These are phyloP conservation scores for Wolfiporia cocos DNA, from an alignment of 1,284 basidiomycete genomes.

Conservation along the genomic window DNA sequence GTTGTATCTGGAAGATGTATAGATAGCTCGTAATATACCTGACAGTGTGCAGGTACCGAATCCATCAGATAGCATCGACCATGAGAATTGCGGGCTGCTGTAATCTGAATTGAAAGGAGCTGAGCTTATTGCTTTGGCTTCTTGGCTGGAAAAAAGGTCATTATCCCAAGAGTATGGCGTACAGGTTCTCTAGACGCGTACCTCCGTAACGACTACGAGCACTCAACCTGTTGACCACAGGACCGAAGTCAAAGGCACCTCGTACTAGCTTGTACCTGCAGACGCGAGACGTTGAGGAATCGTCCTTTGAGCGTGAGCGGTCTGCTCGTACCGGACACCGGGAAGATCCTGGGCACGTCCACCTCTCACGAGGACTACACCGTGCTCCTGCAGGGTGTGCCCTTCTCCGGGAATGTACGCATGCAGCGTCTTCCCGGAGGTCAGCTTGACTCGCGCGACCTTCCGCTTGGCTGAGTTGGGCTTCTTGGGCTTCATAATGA, in stretches of 20 bases:
- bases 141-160: constrained; percentile 50
- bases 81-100: too few relatives aligned
- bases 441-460: constrained; percentile 90
- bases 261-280: constrained; percentile 91
- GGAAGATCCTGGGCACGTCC: constrained; percentile 97
- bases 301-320: not conserved
- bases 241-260: constrained; percentile 89
- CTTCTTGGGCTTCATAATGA: constrained; percentile 91
- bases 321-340: constrained; percentile 79
- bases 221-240: constrained; percentile 80
- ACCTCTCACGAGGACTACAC: constrained; percentile 90
- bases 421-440: constrained; percentile 85
- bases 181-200: too few relatives aligned
- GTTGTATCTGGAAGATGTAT: too few relatives aligned
- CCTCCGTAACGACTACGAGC: constrained; percentile 93
- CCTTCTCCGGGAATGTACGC: constrained; percentile 98
- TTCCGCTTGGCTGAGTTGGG: constrained; percentile 99
- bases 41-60: too few relatives aligned
- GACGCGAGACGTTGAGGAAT: constrained; percentile 5
- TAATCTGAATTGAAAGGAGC: too few relatives aligned
- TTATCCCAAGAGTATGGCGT: too few relatives aligned
- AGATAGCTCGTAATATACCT: too few relatives aligned
- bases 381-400: constrained; percentile 97
- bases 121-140: constrained; percentile 68
- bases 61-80: too few relatives aligned